Evolutionary conservation across 1,139 yeast genomes (phyloP).

Genomic region (Blastobotrys buckinghamii): DNA sequence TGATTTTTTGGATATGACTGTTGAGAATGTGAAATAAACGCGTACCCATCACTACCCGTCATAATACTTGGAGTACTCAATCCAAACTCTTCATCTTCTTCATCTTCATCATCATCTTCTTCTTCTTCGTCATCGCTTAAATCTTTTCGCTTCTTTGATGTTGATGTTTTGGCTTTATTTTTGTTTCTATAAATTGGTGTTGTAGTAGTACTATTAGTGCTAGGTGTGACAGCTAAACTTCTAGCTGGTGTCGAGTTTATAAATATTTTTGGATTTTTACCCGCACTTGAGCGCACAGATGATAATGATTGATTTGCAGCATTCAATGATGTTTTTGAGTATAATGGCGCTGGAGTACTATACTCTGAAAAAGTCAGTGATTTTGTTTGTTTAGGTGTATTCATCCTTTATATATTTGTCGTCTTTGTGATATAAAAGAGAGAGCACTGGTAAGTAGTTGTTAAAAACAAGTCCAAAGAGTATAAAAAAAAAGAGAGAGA

Average conservation of each 20-base stretch:
- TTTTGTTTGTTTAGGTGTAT: neutral
- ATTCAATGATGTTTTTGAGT: neutral
- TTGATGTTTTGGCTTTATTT: neutral
- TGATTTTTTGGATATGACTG: slow-evolving; percentile 78
- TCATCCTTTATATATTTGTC: no score
- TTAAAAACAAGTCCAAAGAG: no score
- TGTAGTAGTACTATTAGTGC: neutral
- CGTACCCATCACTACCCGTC: slow-evolving; percentile 35
- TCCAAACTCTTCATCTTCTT: neutral
- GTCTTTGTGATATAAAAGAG: no score
- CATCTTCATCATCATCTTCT: neutral
- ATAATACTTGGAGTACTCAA: neutral
- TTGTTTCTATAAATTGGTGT: neutral
- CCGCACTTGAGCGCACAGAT: neutral
- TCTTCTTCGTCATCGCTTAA: no score
- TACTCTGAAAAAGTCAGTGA: neutral
- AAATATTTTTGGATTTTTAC: neutral
- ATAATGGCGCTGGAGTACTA: neutral
- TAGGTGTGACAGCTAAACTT: neutral
- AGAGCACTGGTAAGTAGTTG: no score
- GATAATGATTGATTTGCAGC: neutral
- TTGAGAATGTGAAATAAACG: slow-evolving; percentile 80
- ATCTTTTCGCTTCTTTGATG: neutral
- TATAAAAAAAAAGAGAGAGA: neutral
- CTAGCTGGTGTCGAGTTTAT: neutral